phyloP scores from a whole-genome alignment of 1,284 basidiomycete species.

The Sparassis latifolia region DNA sequence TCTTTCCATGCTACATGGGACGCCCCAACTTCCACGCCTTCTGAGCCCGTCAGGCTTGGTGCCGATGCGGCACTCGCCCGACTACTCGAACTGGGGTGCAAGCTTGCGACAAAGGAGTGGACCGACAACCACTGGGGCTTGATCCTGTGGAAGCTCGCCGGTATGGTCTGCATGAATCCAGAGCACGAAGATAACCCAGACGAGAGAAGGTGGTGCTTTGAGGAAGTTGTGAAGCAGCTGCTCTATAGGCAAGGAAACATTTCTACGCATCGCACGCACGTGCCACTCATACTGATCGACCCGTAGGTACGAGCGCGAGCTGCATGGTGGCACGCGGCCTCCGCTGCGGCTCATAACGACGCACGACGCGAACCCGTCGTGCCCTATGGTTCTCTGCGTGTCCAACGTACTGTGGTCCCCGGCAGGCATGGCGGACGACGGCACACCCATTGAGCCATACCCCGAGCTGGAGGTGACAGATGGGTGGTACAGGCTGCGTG shows the following conservation, averaged over 20 bases:
- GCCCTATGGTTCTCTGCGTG: constrained; percentile 82
- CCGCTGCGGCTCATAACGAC: constrained; percentile 74
- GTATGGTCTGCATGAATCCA: constrained; percentile 72
- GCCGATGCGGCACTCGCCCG: constrained; percentile 46
- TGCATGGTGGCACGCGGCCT: constrained; percentile 74
- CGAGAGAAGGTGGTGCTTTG: constrained; percentile 70
- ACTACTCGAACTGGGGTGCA: constrained; percentile 47
- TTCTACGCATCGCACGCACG: not conserved
- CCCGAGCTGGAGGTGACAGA: constrained; percentile 84
- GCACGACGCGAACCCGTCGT: constrained; percentile 65
- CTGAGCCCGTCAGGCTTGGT: constrained; percentile 30
- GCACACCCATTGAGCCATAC: constrained; percentile 29
- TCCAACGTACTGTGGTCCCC: constrained; percentile 58
- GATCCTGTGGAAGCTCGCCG: constrained; percentile 93
- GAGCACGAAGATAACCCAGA: constrained; percentile 40
- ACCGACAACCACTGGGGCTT: constrained; percentile 88
- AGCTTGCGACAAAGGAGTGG: constrained; percentile 70
- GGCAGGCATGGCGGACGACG: constrained; percentile 31
- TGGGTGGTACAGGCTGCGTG: constrained; percentile 90
- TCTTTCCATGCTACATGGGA: constrained; percentile 40
- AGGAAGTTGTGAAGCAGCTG: constrained; percentile 76
- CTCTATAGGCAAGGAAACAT: constrained; percentile 64
- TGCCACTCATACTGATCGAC: not conserved
- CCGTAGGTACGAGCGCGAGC: constrained; percentile 84
- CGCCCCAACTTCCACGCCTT: constrained; percentile 1